Evolutionary conservation across 2,329 filamentous ascomycete species (phyloP), one percentile per base, ranked within the genome.

Genomic region (Dactylellina haptotyla): DNA sequence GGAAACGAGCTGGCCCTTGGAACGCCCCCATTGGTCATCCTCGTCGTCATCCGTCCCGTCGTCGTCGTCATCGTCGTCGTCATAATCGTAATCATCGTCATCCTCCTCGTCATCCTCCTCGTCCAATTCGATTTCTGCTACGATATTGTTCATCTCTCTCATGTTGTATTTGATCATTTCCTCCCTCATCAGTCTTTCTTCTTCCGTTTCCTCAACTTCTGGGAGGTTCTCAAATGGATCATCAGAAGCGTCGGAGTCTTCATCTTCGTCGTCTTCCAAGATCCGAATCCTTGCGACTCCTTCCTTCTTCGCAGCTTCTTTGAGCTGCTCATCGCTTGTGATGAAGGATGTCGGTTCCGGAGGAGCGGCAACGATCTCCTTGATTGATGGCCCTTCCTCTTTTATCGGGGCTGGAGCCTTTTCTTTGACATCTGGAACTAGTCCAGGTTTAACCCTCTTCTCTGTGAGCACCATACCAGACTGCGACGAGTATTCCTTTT

Each of bases 121-220:
- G 75, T 96, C 92, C 1, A 98, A 81, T 67, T 96, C 87, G 48
- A 99, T 86, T 81, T 98, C 93, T 14, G 95, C 95, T 14, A 99
- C 95, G 1, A 99, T 91, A 37, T 92, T 88, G 2, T 93, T 92
- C 66, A 99, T 89, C 80, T 98, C 94, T 46, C 90, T 89, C 81
- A 97, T 83, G 74, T 91, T 89, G 79, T 98, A 99, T 75, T 91
- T 86, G 5, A 98, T 84, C 93, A 99, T 98, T 78, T 97, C 89
- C 66, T 89, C 87, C 4, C 95, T 89, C 23, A 97, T 81, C 30
- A 86, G 86, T 2, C 92, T 90, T 75, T 97, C 94, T 76, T 96
- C 93, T 10, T 86, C 84, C 0, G 89, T 87, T 77, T 99, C 95
- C 57, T 90, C 86, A 0, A 89, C 85, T 1, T 20, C 50, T 10